Percentiles rank a stretch among this genome's conserved stretches.
These are phyloP conservation scores for Jatropha curcas DNA, from an alignment of 345 rosid genomes.

Conservation along the genomic window DNA sequence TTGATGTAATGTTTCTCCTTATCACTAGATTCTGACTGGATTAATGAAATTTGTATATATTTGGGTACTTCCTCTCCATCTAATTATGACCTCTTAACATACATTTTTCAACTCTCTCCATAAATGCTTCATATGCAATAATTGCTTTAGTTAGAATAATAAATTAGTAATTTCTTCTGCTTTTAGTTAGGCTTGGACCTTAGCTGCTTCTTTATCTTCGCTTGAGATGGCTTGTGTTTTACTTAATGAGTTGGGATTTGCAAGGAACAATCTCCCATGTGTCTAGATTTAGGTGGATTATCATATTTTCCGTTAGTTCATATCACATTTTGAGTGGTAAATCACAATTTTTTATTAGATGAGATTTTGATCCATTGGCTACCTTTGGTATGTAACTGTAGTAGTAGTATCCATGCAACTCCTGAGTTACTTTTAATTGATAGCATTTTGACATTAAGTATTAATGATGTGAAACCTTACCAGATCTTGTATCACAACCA, in stretches of 20 bases:
- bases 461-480: background rate
- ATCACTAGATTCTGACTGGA: conserved; percentile 6
- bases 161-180: background rate
- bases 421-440: background rate
- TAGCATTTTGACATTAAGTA: background rate
- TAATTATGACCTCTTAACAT: background rate
- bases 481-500: background rate
- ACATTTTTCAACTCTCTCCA: background rate
- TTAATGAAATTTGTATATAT: conserved; percentile 8
- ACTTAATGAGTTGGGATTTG: conserved; percentile 9
- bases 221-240: background rate
- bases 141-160: conserved; percentile 4
- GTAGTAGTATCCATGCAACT: background rate
- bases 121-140: conserved; percentile 2
- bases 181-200: background rate
- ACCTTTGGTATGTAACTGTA: background rate
- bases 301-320: background rate
- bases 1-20: conserved; percentile 24
- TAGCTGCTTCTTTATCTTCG: background rate
- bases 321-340: background rate
- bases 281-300: background rate
- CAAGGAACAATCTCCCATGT: background rate
- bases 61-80: background rate
- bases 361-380: background rate
- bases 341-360: background rate